These are phyloP conservation scores for Globisporangium okanoganense DNA, from an alignment of 352 stramenopile species.

Conservation along the genomic window DNA sequence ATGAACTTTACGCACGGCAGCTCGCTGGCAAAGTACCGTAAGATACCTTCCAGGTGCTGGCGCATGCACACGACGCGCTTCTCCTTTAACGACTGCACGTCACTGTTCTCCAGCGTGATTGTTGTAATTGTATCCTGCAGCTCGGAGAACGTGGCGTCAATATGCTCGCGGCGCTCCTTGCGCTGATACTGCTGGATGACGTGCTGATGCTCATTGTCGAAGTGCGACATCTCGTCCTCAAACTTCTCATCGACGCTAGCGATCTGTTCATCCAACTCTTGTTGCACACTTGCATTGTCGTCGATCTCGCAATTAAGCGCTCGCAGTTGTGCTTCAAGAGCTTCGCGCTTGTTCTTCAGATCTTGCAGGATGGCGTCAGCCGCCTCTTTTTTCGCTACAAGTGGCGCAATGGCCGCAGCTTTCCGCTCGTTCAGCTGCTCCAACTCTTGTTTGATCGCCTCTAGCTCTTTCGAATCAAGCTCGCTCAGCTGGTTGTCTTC, in stretches of 20 bases:
- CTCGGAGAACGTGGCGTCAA: conserved; percentile 30
- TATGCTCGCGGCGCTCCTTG: conserved; percentile 32
- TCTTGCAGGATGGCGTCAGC: conserved; percentile 17
- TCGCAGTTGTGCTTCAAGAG: conserved; percentile 51
- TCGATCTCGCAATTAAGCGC: conserved; percentile 49
- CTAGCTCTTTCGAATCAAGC: conserved; percentile 32
- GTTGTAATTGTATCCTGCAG: conserved; percentile 35
- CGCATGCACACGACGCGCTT: conserved; percentile 45
- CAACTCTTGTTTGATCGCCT: conserved; percentile 29
- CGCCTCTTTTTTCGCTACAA: conserved; percentile 27
- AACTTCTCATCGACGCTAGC: conserved; percentile 45
- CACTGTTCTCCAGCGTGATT: conserved; percentile 32
- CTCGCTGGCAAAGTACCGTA: conserved; percentile 75
- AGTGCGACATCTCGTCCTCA: conserved; percentile 31
- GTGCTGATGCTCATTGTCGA: conserved; percentile 48
- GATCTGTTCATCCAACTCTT: conserved; percentile 43
- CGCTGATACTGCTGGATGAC: conserved; percentile 33
- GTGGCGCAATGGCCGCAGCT: conserved; percentile 21
- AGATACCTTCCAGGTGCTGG: conserved; percentile 61
- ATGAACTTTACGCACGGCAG: conserved; percentile 81
- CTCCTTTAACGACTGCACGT: conserved; percentile 36
- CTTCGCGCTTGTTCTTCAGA: conserved; percentile 42
- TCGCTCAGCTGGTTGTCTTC: conserved; percentile 14
- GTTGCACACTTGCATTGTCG: conserved; percentile 26
- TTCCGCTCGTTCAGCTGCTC: conserved; percentile 42